Conservation (phyloP, 306 rosid genomes). For the Lithocarpus polystachyus region DNA sequence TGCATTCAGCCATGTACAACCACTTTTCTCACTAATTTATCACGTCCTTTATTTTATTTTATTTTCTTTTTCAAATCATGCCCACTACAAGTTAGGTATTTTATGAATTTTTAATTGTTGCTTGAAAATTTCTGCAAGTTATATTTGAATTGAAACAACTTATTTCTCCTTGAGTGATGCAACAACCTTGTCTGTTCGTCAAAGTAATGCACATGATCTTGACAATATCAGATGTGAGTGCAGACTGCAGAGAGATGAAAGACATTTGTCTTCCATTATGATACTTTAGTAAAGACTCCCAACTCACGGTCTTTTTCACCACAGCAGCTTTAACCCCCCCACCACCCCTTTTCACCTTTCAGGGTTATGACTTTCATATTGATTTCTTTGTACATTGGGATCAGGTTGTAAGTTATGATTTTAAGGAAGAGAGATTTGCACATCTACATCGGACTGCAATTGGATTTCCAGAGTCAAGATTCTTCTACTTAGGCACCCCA, state of each 20-base stretch:
- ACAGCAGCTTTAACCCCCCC: background rate
- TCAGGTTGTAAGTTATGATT: constrained; percentile 92
- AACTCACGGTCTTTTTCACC: background rate
- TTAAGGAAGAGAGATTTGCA: constrained; percentile 78
- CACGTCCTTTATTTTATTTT: background rate
- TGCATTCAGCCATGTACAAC: background rate
- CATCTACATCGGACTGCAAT: constrained; percentile 86
- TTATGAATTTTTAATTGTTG: background rate
- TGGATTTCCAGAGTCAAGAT: constrained; percentile 81
- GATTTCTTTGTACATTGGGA: constrained; percentile 14
- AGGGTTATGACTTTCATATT: constrained; percentile 17
- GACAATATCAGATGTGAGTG: background rate
- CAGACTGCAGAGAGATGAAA: background rate
- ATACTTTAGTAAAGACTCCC: background rate
- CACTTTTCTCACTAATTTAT: background rate
- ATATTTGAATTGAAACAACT: background rate
- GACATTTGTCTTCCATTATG: background rate
- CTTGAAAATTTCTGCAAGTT: background rate
- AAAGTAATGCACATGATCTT: background rate
- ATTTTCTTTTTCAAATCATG: background rate
- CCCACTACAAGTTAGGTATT: background rate
- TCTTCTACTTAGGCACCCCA: constrained; percentile 78
- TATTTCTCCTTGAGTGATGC: background rate
- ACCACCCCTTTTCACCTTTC: background rate
- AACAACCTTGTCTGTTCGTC: background rate